A percentile compares a stretch with the other conserved stretches of the same genome.
These are phyloP conservation scores for Talaromyces albobiverticillius DNA, from an alignment of 2,329 filamentous ascomycete species.

Conservation along the genomic window DNA sequence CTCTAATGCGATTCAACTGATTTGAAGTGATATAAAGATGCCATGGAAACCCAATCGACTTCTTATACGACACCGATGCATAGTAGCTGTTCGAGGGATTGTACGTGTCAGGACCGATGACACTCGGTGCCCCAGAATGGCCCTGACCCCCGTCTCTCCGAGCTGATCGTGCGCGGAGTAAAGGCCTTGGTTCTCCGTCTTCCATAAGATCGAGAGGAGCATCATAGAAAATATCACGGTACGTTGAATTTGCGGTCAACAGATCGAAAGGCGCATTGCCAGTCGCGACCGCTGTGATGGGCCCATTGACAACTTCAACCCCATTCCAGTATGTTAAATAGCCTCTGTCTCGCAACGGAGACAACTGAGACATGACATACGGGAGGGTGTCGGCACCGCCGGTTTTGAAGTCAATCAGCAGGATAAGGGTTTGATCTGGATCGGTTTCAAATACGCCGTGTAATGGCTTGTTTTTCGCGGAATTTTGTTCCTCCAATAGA, in stretches of 20 bases:
- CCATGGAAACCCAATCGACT: constrained; percentile 50
- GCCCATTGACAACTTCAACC: constrained; percentile 28
- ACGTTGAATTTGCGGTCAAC: constrained; percentile 44
- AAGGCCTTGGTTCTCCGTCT: constrained; percentile 16
- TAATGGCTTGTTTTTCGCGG: constrained; percentile 24
- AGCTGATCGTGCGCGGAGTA: neutral
- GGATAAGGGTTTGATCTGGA: constrained; percentile 54
- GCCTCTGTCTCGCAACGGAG: constrained; percentile 39
- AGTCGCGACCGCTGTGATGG: constrained; percentile 48
- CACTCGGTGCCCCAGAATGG: constrained; percentile 36
- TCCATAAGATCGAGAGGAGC: constrained; percentile 46
- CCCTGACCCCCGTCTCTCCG: constrained; percentile 43
- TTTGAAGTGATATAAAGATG: constrained; percentile 44
- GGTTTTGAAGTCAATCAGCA: constrained; percentile 70
- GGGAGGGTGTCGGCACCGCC: constrained; percentile 37
- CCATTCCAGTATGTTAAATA: constrained; percentile 48
- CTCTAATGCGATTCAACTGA: constrained; percentile 48
- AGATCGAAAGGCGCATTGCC: constrained; percentile 47
- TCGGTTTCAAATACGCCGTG: constrained; percentile 57
- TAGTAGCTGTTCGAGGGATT: constrained; percentile 56
- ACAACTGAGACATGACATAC: constrained; percentile 33
- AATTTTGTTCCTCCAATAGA: constrained; percentile 55
- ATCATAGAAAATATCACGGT: constrained; percentile 57
- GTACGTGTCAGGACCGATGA: constrained; percentile 42
- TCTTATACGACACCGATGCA: constrained; percentile 53